Evolutionary conservation across 1,139 yeast species (phyloP).

Genomic region (Kurtzmaniella natalensis): DNA sequence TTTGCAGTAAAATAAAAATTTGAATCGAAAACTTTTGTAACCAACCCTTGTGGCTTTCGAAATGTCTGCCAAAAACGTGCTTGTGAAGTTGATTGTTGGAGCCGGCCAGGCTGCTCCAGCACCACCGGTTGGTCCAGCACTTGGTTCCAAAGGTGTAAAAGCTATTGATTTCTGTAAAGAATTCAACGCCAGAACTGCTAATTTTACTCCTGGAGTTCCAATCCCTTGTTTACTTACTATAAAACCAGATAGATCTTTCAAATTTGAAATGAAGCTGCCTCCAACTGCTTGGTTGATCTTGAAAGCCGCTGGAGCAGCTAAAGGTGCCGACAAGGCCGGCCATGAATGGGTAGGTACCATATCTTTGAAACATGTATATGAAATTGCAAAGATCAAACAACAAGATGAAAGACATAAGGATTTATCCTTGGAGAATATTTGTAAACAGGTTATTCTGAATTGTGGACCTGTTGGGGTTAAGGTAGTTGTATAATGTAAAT

Average conservation of each 20-base stretch:
- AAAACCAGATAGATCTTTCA: slow-evolving; percentile 86
- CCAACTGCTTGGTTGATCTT: slow-evolving; percentile 84
- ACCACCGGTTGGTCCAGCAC: slow-evolving; percentile 99
- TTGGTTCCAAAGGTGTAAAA: slow-evolving; percentile 97
- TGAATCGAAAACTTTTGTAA: no score
- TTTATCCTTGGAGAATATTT: slow-evolving; percentile 68
- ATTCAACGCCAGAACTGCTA: slow-evolving; percentile 94
- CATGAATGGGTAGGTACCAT: slow-evolving; percentile 60
- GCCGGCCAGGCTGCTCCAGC: slow-evolving; percentile 99
- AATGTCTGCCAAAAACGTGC: slow-evolving; percentile 32
- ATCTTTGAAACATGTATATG: slow-evolving; percentile 85
- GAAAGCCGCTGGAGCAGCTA: slow-evolving; percentile 78
- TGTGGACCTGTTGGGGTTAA: slow-evolving; percentile 85
- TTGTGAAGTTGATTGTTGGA: slow-evolving; percentile 90
- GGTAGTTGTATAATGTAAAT: slow-evolving; percentile 54
- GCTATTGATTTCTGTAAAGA: slow-evolving; percentile 98
- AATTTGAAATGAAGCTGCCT: slow-evolving; percentile 86
- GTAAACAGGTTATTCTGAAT: slow-evolving; percentile 79
- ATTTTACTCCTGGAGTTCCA: slow-evolving; percentile 79
- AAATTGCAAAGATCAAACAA: slow-evolving; percentile 90
- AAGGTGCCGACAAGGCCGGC: slow-evolving; percentile 65
- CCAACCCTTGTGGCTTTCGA: no score
- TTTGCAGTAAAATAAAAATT: no score
- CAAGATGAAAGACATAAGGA: slow-evolving; percentile 77
- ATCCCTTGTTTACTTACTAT: slow-evolving; percentile 82